Evolutionary conservation across 352 stramenopile genomes (phyloP).

Genomic region (Blastocystis sp.): DNA sequence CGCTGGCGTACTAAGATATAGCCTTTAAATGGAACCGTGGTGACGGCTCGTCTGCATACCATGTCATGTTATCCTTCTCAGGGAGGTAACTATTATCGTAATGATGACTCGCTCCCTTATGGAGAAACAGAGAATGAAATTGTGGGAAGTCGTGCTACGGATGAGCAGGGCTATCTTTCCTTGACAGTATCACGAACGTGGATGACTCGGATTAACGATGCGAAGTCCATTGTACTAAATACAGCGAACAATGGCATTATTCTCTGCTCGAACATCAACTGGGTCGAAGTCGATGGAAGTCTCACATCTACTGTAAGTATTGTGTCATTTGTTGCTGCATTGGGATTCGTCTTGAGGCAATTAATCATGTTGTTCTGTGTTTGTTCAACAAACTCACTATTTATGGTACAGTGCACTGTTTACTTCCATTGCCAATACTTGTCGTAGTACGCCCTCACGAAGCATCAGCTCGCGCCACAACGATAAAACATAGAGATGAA

Average conservation of each 20-base stretch:
- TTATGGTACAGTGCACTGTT: not conserved
- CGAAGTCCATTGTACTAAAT: slow-evolving; percentile 14
- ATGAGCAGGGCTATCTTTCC: not conserved
- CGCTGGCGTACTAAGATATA: not conserved
- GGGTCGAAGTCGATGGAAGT: slow-evolving; percentile 17
- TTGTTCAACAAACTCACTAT: not conserved
- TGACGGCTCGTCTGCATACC: slow-evolving; percentile 28
- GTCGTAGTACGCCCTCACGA: not conserved
- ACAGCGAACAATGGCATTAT: not conserved
- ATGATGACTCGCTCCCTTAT: not conserved
- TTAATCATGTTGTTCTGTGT: not conserved
- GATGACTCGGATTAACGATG: not conserved
- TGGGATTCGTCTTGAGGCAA: slow-evolving; percentile 17
- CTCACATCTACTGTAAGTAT: slow-evolving; percentile 30
- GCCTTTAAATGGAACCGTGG: slow-evolving; percentile 15
- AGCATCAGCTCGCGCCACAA: not conserved
- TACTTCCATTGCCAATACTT: slow-evolving; percentile 35
- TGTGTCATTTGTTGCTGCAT: not conserved
- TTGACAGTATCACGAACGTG: not conserved
- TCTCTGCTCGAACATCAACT: slow-evolving; percentile 39
- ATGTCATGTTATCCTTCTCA: slow-evolving; percentile 21
- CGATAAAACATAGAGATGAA: not conserved
- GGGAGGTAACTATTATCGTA: slow-evolving; percentile 33
- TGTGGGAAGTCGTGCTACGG: slow-evolving; percentile 3
- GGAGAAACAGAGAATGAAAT: slow-evolving; percentile 33